A percentile compares a stretch with the other conserved stretches of the same genome.
Conservation (phyloP, 257 asterid genomes). For the Solanum clarkiae region DNA sequence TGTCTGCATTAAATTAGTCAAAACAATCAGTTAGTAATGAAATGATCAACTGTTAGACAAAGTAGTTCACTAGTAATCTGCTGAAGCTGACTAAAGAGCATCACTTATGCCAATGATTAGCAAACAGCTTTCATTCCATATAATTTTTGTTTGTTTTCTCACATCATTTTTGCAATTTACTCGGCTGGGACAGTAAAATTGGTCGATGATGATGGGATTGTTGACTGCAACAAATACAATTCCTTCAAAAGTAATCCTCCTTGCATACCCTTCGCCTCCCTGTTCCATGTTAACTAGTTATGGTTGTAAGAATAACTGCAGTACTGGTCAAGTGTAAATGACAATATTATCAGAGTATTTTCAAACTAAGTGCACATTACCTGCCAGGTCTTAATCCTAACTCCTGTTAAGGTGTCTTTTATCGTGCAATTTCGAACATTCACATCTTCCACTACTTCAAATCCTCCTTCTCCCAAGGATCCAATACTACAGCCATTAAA, state of each 20-base stretch:
- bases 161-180: slow-evolving; percentile 41
- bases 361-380: slow-evolving; percentile 4
- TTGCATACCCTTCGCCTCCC: slow-evolving; percentile 63
- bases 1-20: slow-evolving; percentile 23
- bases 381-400: slow-evolving; percentile 49
- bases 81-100: neutral
- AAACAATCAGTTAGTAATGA: neutral
- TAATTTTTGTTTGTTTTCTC: neutral
- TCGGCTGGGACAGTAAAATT: slow-evolving; percentile 47
- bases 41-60: neutral
- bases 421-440: slow-evolving; percentile 43
- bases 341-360: neutral
- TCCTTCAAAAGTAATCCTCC: slow-evolving; percentile 37
- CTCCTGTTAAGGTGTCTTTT: slow-evolving; percentile 41
- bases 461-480: slow-evolving; percentile 47
- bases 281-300: slow-evolving; percentile 2
- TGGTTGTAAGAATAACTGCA: neutral
- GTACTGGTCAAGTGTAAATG: neutral
- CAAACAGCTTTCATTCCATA: neutral
- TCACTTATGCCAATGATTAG: neutral
- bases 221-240: slow-evolving; percentile 37
- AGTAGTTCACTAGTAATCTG: neutral
- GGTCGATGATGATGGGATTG: slow-evolving; percentile 50
- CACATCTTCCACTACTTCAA: slow-evolving; percentile 46
- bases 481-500: slow-evolving; percentile 30